A percentile compares a stretch with the other conserved stretches of the same genome.
phyloP scores from a whole-genome alignment of 2,329 filamentous ascomycete genomes.

The Phaeosphaeria sp. region DNA sequence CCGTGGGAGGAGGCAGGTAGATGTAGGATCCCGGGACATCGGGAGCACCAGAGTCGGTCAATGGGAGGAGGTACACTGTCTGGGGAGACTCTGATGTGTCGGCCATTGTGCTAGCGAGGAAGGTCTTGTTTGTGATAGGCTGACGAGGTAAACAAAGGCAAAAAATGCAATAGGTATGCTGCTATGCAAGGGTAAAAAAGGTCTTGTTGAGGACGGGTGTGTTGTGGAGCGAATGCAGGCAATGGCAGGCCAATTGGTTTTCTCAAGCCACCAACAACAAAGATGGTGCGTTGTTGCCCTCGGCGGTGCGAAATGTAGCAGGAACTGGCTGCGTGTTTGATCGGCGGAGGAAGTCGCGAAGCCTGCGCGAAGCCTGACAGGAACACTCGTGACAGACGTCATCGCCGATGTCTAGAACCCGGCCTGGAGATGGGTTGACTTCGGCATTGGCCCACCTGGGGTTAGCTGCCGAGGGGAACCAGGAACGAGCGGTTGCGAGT shows the following conservation, averaged over 20 bases:
- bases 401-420: slow-evolving; percentile 22
- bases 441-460: neutral
- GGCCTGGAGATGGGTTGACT: slow-evolving; percentile 1
- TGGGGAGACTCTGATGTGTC: slow-evolving; percentile 37
- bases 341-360: slow-evolving; percentile 31
- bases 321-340: slow-evolving; percentile 23
- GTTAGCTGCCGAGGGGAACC: neutral
- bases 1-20: slow-evolving; percentile 80
- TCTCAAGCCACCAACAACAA: slow-evolving; percentile 12
- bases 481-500: too few species aligned
- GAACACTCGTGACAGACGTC: slow-evolving; percentile 24
- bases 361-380: slow-evolving; percentile 22
- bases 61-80: slow-evolving; percentile 80
- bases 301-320: slow-evolving; percentile 20
- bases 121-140: slow-evolving; percentile 10
- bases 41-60: slow-evolving; percentile 92
- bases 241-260: slow-evolving; percentile 7
- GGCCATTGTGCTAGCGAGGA: slow-evolving; percentile 10
- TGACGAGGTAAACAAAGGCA: slow-evolving; percentile 26
- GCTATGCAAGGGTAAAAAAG: slow-evolving; percentile 12
- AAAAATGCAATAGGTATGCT: slow-evolving; percentile 16
- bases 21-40: slow-evolving; percentile 90
- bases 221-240: slow-evolving; percentile 15
- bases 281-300: slow-evolving; percentile 27
- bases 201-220: slow-evolving; percentile 8